Percentiles rank a stretch among this genome's conserved stretches.
These are phyloP conservation scores for Fusarium albosuccineum DNA, from an alignment of 2,329 filamentous ascomycete genomes.

Conservation along the genomic window DNA sequence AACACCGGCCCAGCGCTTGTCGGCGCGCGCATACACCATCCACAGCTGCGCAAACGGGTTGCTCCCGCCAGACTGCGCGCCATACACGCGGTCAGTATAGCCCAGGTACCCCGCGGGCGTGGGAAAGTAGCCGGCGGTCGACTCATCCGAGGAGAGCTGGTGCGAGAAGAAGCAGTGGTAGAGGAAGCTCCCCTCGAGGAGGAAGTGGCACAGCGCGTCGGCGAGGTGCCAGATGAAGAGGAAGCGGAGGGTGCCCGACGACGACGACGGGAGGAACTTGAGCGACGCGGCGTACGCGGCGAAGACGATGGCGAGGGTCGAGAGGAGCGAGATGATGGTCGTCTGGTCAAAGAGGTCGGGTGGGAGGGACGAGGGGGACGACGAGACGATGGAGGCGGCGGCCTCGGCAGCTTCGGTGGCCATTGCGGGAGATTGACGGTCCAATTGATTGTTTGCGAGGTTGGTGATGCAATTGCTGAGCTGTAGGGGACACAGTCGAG, in stretches of 20 bases:
- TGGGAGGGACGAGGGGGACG: conserved; percentile 55
- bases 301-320: conserved; percentile 65
- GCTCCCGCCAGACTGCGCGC: conserved; percentile 67
- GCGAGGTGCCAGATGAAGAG: conserved; percentile 97
- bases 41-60: conserved; percentile 71
- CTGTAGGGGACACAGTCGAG: not conserved
- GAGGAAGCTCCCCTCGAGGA: conserved; percentile 91
- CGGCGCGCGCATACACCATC: conserved; percentile 77
- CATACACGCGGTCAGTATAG: conserved; percentile 62
- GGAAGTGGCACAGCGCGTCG: conserved; percentile 90
- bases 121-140: conserved; percentile 55
- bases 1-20: conserved; percentile 72
- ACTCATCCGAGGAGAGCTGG: conserved; percentile 51
- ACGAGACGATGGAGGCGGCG: not conserved
- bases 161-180: conserved; percentile 91
- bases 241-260: conserved; percentile 72
- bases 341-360: conserved; percentile 71
- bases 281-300: conserved; percentile 65
- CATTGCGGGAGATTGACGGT: conserved; percentile 15
- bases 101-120: conserved; percentile 68
- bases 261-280: conserved; percentile 60
- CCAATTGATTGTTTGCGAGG: not conserved
- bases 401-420: conserved; percentile 14
- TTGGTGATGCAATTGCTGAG: not conserved
- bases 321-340: conserved; percentile 69